Evolutionary conservation across 306 rosid species (phyloP).

Genomic region (Rubus idaeus): DNA sequence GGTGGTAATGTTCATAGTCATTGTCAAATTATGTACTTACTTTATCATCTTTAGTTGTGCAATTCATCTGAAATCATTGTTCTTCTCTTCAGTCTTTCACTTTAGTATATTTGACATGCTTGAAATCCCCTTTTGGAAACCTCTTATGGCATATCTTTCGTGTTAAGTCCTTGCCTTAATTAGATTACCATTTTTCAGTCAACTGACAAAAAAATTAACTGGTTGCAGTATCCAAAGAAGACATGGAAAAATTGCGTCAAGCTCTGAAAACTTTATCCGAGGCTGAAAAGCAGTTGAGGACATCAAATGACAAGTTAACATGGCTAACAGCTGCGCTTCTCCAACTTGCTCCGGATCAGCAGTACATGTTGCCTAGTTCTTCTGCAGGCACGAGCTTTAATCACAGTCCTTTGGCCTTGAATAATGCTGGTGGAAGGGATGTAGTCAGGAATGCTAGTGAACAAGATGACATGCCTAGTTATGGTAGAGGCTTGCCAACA

Average conservation of each 20-base stretch:
- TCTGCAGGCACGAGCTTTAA: constrained; percentile 80
- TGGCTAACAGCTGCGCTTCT: constrained; percentile 98
- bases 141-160: not conserved
- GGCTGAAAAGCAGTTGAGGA: constrained; percentile 95
- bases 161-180: not conserved
- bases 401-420: constrained; percentile 70
- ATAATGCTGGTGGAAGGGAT: constrained; percentile 45
- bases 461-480: constrained; percentile 45
- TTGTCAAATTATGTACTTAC: not conserved
- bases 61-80: constrained; percentile 4
- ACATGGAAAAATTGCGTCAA: constrained; percentile 96
- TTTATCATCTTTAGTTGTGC: constrained; percentile 1
- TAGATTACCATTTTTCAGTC: not conserved
- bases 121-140: not conserved
- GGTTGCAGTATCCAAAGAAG: constrained; percentile 77
- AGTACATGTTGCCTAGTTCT: constrained; percentile 85
- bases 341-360: constrained; percentile 98
- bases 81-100: not conserved
- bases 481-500: constrained; percentile 49
- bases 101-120: not conserved
- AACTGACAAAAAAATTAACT: constrained; percentile 4
- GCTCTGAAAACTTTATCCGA: constrained; percentile 93
- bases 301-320: constrained; percentile 89
- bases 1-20: not conserved
- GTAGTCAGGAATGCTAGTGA: constrained; percentile 41